Evolutionary conservation across 108 stramenopile species (phyloP).

Genomic region (Pseudonitzschia delicatissima): DNA sequence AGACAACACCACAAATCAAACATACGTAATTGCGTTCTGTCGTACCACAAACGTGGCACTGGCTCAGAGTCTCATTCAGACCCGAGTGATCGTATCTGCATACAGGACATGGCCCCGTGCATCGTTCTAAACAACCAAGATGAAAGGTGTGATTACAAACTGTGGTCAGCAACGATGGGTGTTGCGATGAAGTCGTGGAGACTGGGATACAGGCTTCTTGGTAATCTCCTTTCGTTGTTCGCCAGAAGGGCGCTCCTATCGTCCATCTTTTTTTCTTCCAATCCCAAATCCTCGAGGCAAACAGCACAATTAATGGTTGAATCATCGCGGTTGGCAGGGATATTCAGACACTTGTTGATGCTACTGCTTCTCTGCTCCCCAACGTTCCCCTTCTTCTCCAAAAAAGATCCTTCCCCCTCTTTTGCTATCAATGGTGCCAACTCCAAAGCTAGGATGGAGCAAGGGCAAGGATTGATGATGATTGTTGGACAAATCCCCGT

Average conservation of each 20-base stretch:
- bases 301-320: slow-evolving; percentile 83
- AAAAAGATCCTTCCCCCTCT: neutral
- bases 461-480: no score
- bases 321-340: slow-evolving; percentile 3
- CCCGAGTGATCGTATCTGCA: slow-evolving; percentile 92
- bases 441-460: no score
- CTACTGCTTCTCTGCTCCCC: neutral
- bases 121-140: slow-evolving; percentile 78
- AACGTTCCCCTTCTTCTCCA: neutral
- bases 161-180: slow-evolving; percentile 79
- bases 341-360: neutral
- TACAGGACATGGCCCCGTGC: slow-evolving; percentile 91
- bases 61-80: slow-evolving; percentile 70
- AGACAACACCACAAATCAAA: slow-evolving; percentile 83
- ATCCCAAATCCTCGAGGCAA: slow-evolving; percentile 82
- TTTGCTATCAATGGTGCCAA: no score
- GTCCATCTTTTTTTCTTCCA: no score
- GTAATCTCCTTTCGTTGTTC: slow-evolving; percentile 12
- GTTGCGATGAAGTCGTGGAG: no score
- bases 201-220: no score
- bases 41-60: slow-evolving; percentile 76
- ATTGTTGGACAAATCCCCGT: no score
- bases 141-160: slow-evolving; percentile 96
- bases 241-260: neutral
- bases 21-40: slow-evolving; percentile 74